Base-by-base conservation (phyloP, 2,329 filamentous ascomycete species). In the Trichoderma atrobrunneum region DNA sequence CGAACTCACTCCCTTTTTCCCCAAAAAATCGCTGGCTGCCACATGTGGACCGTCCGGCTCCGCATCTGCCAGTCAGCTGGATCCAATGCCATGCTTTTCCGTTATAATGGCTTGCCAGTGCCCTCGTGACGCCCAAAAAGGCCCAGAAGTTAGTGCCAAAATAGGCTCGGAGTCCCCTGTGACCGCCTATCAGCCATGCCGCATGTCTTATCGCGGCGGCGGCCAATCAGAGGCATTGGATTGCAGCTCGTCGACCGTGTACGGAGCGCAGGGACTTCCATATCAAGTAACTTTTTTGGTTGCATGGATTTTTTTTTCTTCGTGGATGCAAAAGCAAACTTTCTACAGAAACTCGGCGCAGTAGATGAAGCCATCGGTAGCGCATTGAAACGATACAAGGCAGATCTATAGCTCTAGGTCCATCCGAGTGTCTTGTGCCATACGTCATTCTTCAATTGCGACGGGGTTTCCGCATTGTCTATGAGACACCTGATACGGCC, bases 401-500 rank as follows among this genome's bases (percentile, higher is more conserved):
- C n/a, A 14, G 3, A 16, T 0, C 8, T 34, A 18, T 34, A 51
- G 54, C 26, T 26, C 1, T 1, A 3, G 28, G 6, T 18, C 11
- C 7, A 36, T 51, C 6, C 1, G n/a, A 51, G 18, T 11, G 26
- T 3, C 21, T n/a, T 67, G 11, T 14, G 32, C 64, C 39, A 14
- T 39, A 3, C 3, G 3, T 18, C 2, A 30, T 39, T 28, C 4
- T 14, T n/a, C 21, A 26, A 39, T 67, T 67, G 39, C 63, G 14
- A 8, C 60, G 18, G 7, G 16, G 11, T 7, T 7, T 26, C 48
- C 1, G 60, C 24, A 39, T 64, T n/a, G 34, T 73, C 72, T 61
- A 76, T 76, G 74, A 72, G 73, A 72, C 51, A 39, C 54, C 68
- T 70, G 70, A 39, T 69, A 61, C 66, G 56, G 24, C 57, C 43